These are phyloP conservation scores for Asclepias syriaca DNA, from an alignment of 257 asterid genomes.

Conservation along the genomic window DNA sequence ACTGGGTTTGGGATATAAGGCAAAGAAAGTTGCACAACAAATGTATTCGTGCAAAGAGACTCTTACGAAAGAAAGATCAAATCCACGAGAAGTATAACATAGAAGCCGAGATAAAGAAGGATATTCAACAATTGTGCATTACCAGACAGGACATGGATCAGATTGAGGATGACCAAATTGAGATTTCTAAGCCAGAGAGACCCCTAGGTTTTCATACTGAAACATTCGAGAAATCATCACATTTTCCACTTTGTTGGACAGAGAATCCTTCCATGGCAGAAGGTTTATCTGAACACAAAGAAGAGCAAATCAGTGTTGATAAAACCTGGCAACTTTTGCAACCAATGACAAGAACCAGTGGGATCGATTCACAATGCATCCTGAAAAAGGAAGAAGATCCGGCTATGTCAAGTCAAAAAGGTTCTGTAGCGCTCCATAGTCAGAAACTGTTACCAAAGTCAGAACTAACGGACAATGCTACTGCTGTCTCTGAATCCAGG, in stretches of 20 bases:
- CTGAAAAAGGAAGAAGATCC: neutral
- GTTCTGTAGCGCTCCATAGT: neutral
- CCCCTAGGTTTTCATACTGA: neutral
- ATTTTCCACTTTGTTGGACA: neutral
- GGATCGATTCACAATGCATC: neutral
- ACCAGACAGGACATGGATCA: neutral
- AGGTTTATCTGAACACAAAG: neutral
- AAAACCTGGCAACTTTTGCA: neutral
- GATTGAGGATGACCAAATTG: neutral
- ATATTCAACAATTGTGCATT: neutral
- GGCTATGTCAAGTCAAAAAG: neutral
- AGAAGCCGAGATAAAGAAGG: neutral
- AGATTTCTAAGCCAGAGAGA: neutral
- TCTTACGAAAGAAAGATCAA: neutral
- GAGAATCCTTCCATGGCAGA: neutral
- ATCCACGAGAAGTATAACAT: neutral
- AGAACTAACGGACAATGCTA: neutral
- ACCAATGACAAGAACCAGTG: neutral
- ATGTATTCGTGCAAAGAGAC: neutral
- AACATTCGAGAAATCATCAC: neutral
- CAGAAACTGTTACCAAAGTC: neutral
- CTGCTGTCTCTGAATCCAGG: neutral
- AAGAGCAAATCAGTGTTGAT: neutral
- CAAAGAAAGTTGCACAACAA: slow-evolving; percentile 11
- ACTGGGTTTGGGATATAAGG: slow-evolving; percentile 28